Base-by-base conservation (phyloP, 768 basidiomycete species). In the Paxillus involutus region DNA sequence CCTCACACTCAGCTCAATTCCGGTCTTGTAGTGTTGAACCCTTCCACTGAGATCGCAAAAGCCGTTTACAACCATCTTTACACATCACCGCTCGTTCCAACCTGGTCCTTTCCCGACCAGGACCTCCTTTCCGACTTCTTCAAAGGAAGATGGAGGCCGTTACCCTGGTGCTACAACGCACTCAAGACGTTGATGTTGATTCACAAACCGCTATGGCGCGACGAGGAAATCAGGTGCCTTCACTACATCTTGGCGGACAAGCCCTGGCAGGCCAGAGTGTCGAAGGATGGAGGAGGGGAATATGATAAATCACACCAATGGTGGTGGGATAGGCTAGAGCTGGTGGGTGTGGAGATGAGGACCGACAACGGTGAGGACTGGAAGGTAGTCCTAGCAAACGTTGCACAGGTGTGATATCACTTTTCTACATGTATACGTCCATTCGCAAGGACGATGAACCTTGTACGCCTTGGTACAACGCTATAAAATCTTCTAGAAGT, bases 131-230 rank as follows among this genome's bases (percentile, higher is more conserved):
- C 94, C 1, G 81, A 79, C 32, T 82, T 84, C 65, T 98, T 96
- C 75, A 71, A 78, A 51, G 88, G 87, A 16, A 84, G 71, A 66
- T 94, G 91, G 90, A 79, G 75, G 49, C 86, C 90, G 5, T 71
- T 96, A 39, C 81, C 86, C 1, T 97, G 90, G 84, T 84, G 84
- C 56, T 95, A 94, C 71, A 99, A 99, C 63, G 94, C 94, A 0
- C 77, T 98, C 58, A 94, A 93, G 73, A 90, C 94, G n/a, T 69
- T 93, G 61, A 80, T 88, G 43, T 64, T 76, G 32, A 77, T 85
- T 37, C 97, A 99, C 70, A 69, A 78, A 36, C 67, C 78, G 33
- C 65, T 93, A 61, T 99, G 96, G 96, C 74, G 80, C 42, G 93
- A 97, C 64, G 83, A 86, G 4, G 88, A 94, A 68, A 84, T 95